phyloP scores from a whole-genome alignment of 306 rosid genomes.

The Castanopsis chinensis region DNA sequence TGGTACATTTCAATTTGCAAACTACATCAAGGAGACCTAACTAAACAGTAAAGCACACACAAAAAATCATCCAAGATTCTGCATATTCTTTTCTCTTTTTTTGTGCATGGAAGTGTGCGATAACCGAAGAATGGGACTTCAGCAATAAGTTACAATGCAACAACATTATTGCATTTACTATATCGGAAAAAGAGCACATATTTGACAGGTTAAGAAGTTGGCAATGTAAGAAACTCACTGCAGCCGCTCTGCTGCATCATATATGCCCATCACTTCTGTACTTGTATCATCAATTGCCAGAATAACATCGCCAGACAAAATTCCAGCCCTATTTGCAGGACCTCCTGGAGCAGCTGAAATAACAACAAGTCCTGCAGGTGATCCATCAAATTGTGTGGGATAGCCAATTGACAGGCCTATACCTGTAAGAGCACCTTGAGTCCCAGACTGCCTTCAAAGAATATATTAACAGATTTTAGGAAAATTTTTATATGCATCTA shows the following conservation, averaged over 20 bases:
- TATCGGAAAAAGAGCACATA: not conserved
- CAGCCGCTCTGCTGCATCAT: constrained; percentile 92
- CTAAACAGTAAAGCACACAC: not conserved
- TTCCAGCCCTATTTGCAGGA: constrained; percentile 87
- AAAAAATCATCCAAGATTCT: not conserved
- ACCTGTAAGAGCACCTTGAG: constrained; percentile 90
- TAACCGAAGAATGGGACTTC: not conserved
- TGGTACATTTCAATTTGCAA: not conserved
- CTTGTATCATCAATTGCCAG: constrained; percentile 72
- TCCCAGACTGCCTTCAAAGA: constrained; percentile 98
- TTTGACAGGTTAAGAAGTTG: constrained; percentile 21
- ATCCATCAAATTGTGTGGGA: constrained; percentile 56
- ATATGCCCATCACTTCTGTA: constrained; percentile 83
- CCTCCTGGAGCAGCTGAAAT: constrained; percentile 91
- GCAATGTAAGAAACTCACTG: constrained; percentile 65
- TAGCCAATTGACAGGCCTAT: constrained; percentile 94
- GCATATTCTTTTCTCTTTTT: not conserved
- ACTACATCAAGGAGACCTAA: not conserved
- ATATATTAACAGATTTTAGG: constrained; percentile 42
- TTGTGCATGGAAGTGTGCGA: not conserved
- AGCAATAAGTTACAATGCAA: not conserved
- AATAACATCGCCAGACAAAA: constrained; percentile 81
- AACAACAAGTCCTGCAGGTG: constrained; percentile 70
- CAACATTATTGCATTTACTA: constrained; percentile 5
- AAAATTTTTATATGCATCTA: constrained; percentile 13